Conservation (phyloP, 2,329 filamentous ascomycete species). For the Paraphoma sp. region DNA sequence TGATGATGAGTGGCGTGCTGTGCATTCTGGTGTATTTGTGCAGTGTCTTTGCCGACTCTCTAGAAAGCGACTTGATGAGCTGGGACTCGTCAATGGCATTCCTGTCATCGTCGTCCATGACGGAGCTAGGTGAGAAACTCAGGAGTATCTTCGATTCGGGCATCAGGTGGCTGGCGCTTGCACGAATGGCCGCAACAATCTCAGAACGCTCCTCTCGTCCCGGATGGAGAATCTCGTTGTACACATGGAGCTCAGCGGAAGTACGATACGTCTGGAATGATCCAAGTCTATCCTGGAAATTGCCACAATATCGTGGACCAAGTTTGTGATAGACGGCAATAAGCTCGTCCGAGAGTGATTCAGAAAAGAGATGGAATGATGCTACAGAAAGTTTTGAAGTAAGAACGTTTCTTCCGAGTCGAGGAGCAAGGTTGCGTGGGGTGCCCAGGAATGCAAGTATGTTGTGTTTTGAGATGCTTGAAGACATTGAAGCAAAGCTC, state of each 20-base stretch:
- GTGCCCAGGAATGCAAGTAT: slow-evolving; percentile 95
- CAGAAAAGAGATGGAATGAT: slow-evolving; percentile 86
- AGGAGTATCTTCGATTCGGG: slow-evolving; percentile 83
- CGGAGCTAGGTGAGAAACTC: slow-evolving; percentile 79
- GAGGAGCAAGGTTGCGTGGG: slow-evolving; percentile 82
- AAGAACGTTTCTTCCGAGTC: slow-evolving; percentile 74
- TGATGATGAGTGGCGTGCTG: slow-evolving; percentile 82
- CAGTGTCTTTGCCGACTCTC: slow-evolving; percentile 70
- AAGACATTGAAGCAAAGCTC: slow-evolving; percentile 74
- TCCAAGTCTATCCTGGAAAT: slow-evolving; percentile 94
- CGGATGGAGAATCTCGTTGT: slow-evolving; percentile 88
- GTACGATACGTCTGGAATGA: slow-evolving; percentile 96
- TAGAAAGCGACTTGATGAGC: slow-evolving; percentile 77
- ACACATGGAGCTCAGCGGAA: slow-evolving; percentile 85
- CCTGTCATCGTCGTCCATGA: slow-evolving; percentile 81
- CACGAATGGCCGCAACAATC: slow-evolving; percentile 85
- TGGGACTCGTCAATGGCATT: slow-evolving; percentile 75
- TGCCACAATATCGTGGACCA: slow-evolving; percentile 89
- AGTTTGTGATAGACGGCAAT: slow-evolving; percentile 90
- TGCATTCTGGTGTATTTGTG: slow-evolving; percentile 74
- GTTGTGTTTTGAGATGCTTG: slow-evolving; percentile 64
- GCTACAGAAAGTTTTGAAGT: slow-evolving; percentile 87
- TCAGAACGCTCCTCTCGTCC: slow-evolving; percentile 92
- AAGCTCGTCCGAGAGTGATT: slow-evolving; percentile 87
- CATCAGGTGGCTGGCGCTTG: slow-evolving; percentile 81